Percentiles rank a stretch among this genome's conserved stretches.
Evolutionary conservation across 139 green algal species (phyloP).

Genomic region (Bryopsis sp.): DNA sequence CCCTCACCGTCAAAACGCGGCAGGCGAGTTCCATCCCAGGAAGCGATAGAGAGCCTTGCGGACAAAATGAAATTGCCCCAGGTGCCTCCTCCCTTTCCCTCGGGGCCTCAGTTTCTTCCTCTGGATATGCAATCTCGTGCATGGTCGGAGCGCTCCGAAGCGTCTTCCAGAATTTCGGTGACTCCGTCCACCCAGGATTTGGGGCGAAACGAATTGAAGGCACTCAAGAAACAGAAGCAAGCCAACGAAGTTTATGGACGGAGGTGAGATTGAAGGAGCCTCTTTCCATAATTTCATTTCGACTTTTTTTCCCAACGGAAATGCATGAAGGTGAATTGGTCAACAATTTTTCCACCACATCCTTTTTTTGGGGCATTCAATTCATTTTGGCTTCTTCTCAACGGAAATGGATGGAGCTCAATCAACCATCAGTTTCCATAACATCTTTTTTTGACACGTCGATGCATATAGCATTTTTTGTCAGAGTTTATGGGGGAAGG

Average conservation of each 20-base stretch:
- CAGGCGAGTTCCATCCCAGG: slow-evolving; percentile 62
- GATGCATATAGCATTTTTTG: too few species aligned
- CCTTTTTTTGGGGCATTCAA: too few species aligned
- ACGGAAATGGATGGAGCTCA: too few species aligned
- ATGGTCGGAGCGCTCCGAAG: too few species aligned
- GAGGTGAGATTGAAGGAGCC: neutral
- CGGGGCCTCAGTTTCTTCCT: too few species aligned
- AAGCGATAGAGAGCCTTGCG: slow-evolving; percentile 46
- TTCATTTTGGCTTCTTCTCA: too few species aligned
- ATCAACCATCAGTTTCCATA: too few species aligned
- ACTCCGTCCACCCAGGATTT: neutral
- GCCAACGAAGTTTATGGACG: slow-evolving; percentile 16
- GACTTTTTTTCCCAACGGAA: neutral
- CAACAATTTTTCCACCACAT: neutral
- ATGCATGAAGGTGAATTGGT: neutral
- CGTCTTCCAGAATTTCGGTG: neutral
- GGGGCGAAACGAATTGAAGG: neutral
- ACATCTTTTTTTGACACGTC: too few species aligned
- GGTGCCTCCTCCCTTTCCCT: neutral
- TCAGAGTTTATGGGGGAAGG: too few species aligned
- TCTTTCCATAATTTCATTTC: too few species aligned
- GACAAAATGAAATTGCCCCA: slow-evolving; percentile 1
- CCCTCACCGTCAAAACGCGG: slow-evolving; percentile 31
- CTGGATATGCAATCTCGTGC: too few species aligned
- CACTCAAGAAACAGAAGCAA: slow-evolving; percentile 6